phyloP scores from a whole-genome alignment of 176 grass and related monocot genomes.

The Zea mays region DNA sequence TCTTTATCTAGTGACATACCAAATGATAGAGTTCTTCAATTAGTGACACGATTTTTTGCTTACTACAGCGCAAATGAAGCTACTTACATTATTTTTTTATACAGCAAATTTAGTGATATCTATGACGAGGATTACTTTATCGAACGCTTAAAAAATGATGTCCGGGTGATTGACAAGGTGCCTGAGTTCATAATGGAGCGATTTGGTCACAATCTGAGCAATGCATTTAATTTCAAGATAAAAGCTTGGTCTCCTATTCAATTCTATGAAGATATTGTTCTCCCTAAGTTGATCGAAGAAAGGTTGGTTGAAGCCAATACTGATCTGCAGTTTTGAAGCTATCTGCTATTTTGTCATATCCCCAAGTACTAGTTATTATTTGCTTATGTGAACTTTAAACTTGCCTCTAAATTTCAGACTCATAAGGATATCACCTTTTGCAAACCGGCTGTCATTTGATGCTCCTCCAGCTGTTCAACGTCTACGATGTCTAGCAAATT shows the following conservation, averaged over 20 bases:
- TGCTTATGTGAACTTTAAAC: constrained; percentile 5
- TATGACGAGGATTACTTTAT: constrained; percentile 90
- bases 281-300: constrained; percentile 91
- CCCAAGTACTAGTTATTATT: neutral
- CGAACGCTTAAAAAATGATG: constrained; percentile 77
- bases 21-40: neutral
- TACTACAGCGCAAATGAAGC: neutral
- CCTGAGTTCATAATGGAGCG: constrained; percentile 92
- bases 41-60: neutral
- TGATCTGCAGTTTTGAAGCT: constrained; percentile 12
- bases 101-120: constrained; percentile 97
- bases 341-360: constrained; percentile 23
- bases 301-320: constrained; percentile 55
- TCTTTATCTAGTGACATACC: neutral
- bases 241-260: constrained; percentile 90
- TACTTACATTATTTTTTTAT: constrained; percentile 33
- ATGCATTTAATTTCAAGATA: constrained; percentile 97
- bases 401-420: constrained; percentile 54
- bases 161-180: constrained; percentile 78
- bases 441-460: constrained; percentile 91
- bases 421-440: constrained; percentile 96
- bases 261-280: constrained; percentile 81
- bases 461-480: constrained; percentile 80
- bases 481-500: constrained; percentile 92
- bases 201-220: constrained; percentile 91